Evolutionary conservation across 148 eudicot species (phyloP), one percentile per base, ranked within the genome.

Genomic region (Bassia scoparia): DNA sequence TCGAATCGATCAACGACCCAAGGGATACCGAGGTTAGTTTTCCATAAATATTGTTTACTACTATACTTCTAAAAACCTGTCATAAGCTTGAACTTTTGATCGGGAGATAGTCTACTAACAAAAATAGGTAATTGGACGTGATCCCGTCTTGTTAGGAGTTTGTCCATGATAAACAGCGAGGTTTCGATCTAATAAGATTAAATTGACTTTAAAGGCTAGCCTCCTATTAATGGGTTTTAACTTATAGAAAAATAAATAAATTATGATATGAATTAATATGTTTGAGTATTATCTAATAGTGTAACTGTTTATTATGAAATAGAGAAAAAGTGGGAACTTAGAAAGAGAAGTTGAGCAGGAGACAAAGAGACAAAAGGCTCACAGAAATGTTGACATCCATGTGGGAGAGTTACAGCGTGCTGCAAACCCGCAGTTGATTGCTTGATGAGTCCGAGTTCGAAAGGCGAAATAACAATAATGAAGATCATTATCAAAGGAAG

Each of bases 351-450:
- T 20, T 81, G 61, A 68, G 29, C 35, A 77, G 74, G 66, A 69
- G 77, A 18, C 46, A 44, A 9, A 12, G 83, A 81, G 61, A 81
- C 77, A 77, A 68, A 43, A 77, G 17, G 72, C 77, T 81, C 0
- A 77, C 83, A 52, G 74, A 81, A 54, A 68, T 44, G 71, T 46
- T 81, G 37, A 43, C 74, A 49, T 29, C 62, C 33, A 68, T 81
- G 74, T 69, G 74, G 27, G 78, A 77, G 35, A 81, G 62, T 26
- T 81, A 68, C 48, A 53, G 26, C n/a, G 52, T 43, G 46, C 35
- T 81, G 46, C 83, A 81, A 44, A 81, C 31, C 34, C n/a, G n/a
- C 80, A 77, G 13, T 34, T 77, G 24, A 69, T 55, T 21, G 67
- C 11, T 73, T 76, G 20, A 44, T 73, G 5, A 66, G 63, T 66